Conservation (phyloP, 78 protist species). For the Dictyostelium capitatum region DNA sequence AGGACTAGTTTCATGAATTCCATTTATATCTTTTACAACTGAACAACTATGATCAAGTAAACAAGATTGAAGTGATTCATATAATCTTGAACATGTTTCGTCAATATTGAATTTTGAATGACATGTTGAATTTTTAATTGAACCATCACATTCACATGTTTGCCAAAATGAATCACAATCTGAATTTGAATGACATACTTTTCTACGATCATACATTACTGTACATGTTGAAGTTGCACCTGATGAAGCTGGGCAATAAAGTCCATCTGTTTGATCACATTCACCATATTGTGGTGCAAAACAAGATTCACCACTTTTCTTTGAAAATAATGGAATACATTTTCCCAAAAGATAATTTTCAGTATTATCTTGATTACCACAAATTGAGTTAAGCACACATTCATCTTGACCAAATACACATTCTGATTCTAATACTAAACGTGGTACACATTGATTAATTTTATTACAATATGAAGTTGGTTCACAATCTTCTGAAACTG, state of each 20-base stretch:
- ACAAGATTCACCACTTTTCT: conserved; percentile 13
- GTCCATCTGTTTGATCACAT: conserved; percentile 38
- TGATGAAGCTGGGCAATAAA: conserved; percentile 10
- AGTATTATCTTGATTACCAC: background rate
- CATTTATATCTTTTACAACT: background rate
- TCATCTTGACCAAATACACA: conserved; percentile 21
- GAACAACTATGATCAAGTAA: background rate
- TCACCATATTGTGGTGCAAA: conserved; percentile 47
- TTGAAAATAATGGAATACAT: conserved; percentile 21
- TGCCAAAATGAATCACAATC: conserved; percentile 49
- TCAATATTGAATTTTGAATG: background rate
- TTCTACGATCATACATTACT: background rate
- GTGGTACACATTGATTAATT: background rate
- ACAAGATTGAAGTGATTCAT: background rate
- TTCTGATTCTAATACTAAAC: background rate
- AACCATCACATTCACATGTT: conserved; percentile 7
- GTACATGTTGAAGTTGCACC: conserved; percentile 9
- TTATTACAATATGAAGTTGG: background rate
- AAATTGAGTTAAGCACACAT: background rate
- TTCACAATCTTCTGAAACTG: conserved; percentile 26
- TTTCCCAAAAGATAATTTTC: background rate
- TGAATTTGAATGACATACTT: background rate
- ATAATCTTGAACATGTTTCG: conserved; percentile 1
- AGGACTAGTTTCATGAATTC: background rate
- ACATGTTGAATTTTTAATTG: background rate